These are phyloP conservation scores for Mortierella claussenii DNA, from an alignment of 192 early-diverging fungal species.

Conservation along the genomic window DNA sequence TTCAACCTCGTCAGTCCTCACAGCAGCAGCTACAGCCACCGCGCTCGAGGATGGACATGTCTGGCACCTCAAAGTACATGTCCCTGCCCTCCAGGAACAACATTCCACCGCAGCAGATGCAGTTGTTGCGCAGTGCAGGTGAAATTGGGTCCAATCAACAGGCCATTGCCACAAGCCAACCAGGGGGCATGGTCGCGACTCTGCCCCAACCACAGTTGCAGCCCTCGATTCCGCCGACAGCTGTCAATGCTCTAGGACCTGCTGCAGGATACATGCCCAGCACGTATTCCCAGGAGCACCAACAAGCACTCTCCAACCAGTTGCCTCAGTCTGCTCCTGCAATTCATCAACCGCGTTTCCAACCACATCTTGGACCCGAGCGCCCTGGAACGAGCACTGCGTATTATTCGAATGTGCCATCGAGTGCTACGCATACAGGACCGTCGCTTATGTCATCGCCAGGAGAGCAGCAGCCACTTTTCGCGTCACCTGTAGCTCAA, in stretches of 20 bases:
- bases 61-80: constrained; percentile 13
- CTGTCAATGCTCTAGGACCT: constrained; percentile 18
- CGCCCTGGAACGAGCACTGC: neutral
- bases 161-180: too few species aligned
- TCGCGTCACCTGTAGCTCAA: constrained; percentile 17
- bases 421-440: neutral
- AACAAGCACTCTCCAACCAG: constrained; percentile 18
- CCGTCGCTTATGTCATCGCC: neutral
- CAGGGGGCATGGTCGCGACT: neutral
- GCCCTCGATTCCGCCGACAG: neutral
- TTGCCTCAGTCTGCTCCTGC: neutral
- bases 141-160: neutral
- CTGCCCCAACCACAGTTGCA: neutral
- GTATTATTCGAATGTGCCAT: neutral
- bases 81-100: constrained; percentile 34
- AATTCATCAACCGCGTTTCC: neutral
- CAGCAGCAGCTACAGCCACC: neutral
- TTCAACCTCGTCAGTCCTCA: constrained; percentile 23
- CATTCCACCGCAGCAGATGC: constrained; percentile 17
- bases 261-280: constrained; percentile 37
- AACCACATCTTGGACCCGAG: constrained; percentile 10
- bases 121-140: constrained; percentile 7
- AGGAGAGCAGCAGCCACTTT: neutral
- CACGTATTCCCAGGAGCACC: constrained; percentile 44
- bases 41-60: constrained; percentile 5